phyloP scores from a whole-genome alignment of 495 filamentous ascomycete species.

The Antarctomyces pellizariae region DNA sequence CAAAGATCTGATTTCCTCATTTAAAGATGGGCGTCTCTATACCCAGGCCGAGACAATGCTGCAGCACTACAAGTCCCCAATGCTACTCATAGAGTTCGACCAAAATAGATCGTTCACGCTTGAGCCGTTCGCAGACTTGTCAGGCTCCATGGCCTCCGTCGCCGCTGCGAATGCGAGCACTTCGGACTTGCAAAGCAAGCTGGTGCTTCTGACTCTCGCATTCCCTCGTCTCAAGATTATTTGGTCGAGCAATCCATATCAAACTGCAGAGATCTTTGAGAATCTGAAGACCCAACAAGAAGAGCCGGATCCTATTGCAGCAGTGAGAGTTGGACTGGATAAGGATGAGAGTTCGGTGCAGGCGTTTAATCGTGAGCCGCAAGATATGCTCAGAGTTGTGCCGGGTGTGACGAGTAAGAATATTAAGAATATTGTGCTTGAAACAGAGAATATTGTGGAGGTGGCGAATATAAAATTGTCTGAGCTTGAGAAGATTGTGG shows the following conservation, averaged over 20 bases:
- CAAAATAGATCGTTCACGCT: constrained; percentile 93
- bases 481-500: constrained; percentile 49
- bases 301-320: constrained; percentile 77
- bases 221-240: constrained; percentile 79
- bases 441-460: constrained; percentile 55
- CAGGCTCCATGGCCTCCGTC: constrained; percentile 34
- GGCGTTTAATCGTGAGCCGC: constrained; percentile 34
- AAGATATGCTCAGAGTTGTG: constrained; percentile 73
- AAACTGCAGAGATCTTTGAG: constrained; percentile 92
- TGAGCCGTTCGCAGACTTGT: constrained; percentile 69
- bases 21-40: constrained; percentile 77
- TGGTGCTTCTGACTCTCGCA: constrained; percentile 79
- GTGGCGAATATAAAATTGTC: constrained; percentile 68
- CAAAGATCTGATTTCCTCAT: constrained; percentile 71
- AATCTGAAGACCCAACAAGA: constrained; percentile 69
- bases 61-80: constrained; percentile 67
- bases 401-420: constrained; percentile 72
- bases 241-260: constrained; percentile 82
- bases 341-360: constrained; percentile 26
- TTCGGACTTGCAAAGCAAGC: constrained; percentile 73
- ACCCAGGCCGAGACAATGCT: constrained; percentile 89
- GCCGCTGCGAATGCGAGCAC: constrained; percentile 28
- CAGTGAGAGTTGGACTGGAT: constrained; percentile 63
- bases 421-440: constrained; percentile 39
- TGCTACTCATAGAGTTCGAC: constrained; percentile 94